These are phyloP conservation scores for Botrytis paeoniae DNA, from an alignment of 2,329 filamentous ascomycete genomes.

Conservation along the genomic window DNA sequence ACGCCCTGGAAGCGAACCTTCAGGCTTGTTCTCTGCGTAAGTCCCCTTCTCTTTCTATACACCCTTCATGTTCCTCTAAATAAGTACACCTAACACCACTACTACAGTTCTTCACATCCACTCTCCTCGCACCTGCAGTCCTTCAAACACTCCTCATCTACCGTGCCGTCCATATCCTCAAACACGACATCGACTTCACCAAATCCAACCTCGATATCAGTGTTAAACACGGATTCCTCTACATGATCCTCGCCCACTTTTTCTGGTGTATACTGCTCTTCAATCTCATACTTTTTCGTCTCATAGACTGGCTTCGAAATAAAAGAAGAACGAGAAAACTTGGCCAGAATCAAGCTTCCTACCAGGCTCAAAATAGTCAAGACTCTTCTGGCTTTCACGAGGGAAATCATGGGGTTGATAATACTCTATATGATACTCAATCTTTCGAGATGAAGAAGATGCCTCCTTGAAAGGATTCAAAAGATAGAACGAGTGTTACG, in stretches of 20 bases:
- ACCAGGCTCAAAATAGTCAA: not conserved
- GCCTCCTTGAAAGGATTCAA: not conserved
- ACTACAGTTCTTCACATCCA: not conserved
- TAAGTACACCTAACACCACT: not conserved
- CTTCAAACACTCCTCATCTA: not conserved
- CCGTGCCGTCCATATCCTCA: not conserved
- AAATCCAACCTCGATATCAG: not conserved
- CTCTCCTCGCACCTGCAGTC: not conserved
- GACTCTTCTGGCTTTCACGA: not conserved
- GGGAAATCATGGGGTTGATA: not conserved
- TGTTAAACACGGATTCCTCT: not conserved
- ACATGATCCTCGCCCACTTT: not conserved
- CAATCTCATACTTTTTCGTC: not conserved
- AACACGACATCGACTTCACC: not conserved
- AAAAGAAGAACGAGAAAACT: not conserved
- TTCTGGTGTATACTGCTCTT: not conserved
- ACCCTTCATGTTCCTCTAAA: not conserved
- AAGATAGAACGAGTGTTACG: not conserved
- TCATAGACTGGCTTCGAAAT: not conserved
- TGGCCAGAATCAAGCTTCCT: not conserved
- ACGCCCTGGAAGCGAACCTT: constrained; percentile 1
- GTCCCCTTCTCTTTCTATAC: not conserved
- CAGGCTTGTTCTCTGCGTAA: constrained; percentile 4
- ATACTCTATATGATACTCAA: not conserved
- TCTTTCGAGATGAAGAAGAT: not conserved